These are phyloP conservation scores for Penicillium vulpinum DNA, from an alignment of 2,329 filamentous ascomycete species.

Conservation along the genomic window DNA sequence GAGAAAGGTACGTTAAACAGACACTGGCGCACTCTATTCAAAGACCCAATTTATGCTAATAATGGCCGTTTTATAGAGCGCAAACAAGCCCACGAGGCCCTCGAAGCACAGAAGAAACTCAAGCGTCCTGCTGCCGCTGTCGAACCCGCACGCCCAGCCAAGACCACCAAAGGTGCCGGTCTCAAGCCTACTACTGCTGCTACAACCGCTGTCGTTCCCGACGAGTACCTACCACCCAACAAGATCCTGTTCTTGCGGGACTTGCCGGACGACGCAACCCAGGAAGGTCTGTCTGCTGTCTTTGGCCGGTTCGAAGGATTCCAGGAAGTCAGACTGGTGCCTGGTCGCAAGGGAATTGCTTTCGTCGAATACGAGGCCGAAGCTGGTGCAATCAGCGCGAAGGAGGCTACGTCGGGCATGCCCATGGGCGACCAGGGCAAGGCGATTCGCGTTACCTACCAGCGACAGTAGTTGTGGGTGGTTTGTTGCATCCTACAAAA, in stretches of 20 bases:
- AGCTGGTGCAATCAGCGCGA: slow-evolving; percentile 84
- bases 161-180: slow-evolving; percentile 69
- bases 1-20: slow-evolving; percentile 71
- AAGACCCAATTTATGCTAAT: slow-evolving; percentile 3
- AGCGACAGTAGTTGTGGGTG: slow-evolving; percentile 61
- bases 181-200: slow-evolving; percentile 73
- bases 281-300: slow-evolving; percentile 74
- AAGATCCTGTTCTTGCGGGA: slow-evolving; percentile 95
- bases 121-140: slow-evolving; percentile 61
- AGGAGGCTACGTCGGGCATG: slow-evolving; percentile 89
- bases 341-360: slow-evolving; percentile 81
- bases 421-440: slow-evolving; percentile 71
- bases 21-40: background rate
- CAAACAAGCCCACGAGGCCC: slow-evolving; percentile 80
- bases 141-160: slow-evolving; percentile 61
- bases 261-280: slow-evolving; percentile 80
- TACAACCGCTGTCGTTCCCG: slow-evolving; percentile 75
- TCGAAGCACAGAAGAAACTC: slow-evolving; percentile 73
- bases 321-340: slow-evolving; percentile 86
- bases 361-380: slow-evolving; percentile 97
- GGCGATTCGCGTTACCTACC: slow-evolving; percentile 92
- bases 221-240: slow-evolving; percentile 96
- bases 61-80: slow-evolving; percentile 50
- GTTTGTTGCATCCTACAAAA: slow-evolving; percentile 16
- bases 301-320: slow-evolving; percentile 93